Base-by-base conservation (phyloP, 2,329 filamentous ascomycete genomes). In the Claviceps pazoutovae region DNA sequence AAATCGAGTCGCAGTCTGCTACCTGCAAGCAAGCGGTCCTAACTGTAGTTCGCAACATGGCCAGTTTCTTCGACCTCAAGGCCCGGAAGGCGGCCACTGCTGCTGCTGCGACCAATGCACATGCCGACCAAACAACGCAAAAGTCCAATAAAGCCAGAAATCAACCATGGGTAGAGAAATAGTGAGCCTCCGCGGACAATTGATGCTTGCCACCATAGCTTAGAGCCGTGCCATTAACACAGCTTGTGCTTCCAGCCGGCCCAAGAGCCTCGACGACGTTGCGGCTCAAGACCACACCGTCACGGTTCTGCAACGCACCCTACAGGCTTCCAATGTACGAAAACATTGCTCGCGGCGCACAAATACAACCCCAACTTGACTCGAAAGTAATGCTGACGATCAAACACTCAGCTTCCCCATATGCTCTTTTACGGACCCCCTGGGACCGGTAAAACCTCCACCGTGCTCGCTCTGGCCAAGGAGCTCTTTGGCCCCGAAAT, bases 391-490 rank as follows among this genome's bases (percentile, higher is more conserved):
- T 36, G 19, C 49, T 38, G 38, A 50, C 41, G 8, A 30, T 52
- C 30, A 4, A 55, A 38, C 54, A 51, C 49, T 36, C 50, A 63
- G 81, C 84, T 98, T 41, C 93, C 93, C 3, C 94, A 99, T 69
- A 96, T 98, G 88, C 86, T 99, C 62, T 97, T 97, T 76, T 98
- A 98, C 66, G 93, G 93, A 4, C 93, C 94, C 0, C 94, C 93
- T 0, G 93, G 93, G 43, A 98, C 93, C 0, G 93, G 93, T 60
- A 99, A 99, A 73, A 99, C 93, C 1, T 95, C 88, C 2, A 98
- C 94, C 0, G 89, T 99, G 60, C 86, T 99, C 57, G 94, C 94
- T 2, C 83, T 98, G 34, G 90, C 93, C 51, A 96, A 96, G 70
- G 90, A 97, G 65, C 85, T 99, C 55, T 98, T 95, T 71, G 94